Evolutionary conservation across 1,139 yeast genomes (phyloP), one percentile per base, ranked within the genome.

Genomic region (Hyphopichia pseudoburtonii): DNA sequence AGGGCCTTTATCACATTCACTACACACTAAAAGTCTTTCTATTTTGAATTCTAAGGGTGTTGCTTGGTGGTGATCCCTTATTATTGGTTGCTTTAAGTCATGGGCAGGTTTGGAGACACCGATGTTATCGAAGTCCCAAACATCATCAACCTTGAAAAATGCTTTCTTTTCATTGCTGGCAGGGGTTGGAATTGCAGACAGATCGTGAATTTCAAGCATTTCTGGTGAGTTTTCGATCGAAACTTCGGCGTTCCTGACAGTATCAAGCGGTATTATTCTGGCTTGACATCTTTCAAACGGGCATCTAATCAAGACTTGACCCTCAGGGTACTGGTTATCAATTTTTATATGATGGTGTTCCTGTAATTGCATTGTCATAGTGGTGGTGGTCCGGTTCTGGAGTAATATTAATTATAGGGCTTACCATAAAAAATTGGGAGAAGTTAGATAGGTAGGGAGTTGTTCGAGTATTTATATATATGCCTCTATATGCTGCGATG

Each of bases 1-100:
- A 0, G 90, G 90, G 0, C 92, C 92, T 42, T 71, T 66, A 47
- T 83, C 90, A 62, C 92, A 84, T 45, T 81, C 88, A 8, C 88
- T 78, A 52, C 92, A 84, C 2, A 80, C 70, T 29, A 84, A 57
- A 35, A 76, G 64, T 36, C 85, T 60, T 34, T 70, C 72, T 15
- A 80, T 60, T 19, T 62, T 61, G n/a, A 62, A 52, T 3, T 53
- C 43, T 14, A 48, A 44, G 1, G 40, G 34, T 8, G 38, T 45
- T 3, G 37, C 35, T 5, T 34, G 41, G 12, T 46, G 48, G 6
- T 38, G 47, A 34, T 44, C 47, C 33, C 51, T 39, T 29, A 58
- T 47, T 9, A 48, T 46, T 3, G 54, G 54, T 12, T 56, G 43
- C 2, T 41, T 30, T 7, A 54, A 43, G 11, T 56, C 50, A 14